These are phyloP conservation scores for Caryopteris hybrid DNA, from an alignment of 305 asterid species.

Conservation along the genomic window DNA sequence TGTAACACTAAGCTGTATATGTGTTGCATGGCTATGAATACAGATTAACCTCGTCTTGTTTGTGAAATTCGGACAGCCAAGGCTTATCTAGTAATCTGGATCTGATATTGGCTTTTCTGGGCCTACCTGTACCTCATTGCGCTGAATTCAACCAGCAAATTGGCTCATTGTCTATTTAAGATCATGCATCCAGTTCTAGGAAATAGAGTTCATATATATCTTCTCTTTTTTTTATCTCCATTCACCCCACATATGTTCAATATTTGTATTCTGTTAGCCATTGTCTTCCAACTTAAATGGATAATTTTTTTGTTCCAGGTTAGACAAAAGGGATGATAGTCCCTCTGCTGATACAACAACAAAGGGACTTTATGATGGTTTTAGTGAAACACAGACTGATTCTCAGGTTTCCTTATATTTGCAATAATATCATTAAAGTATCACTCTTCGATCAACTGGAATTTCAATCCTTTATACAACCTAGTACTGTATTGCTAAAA, in stretches of 20 bases:
- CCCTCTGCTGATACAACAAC: slow-evolving; percentile 37
- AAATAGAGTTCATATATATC: not conserved
- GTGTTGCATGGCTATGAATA: no score
- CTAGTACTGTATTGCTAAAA: not conserved
- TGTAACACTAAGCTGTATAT: no score
- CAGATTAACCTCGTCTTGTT: not conserved
- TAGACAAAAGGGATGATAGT: slow-evolving; percentile 45
- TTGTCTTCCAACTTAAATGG: slow-evolving; percentile 1
- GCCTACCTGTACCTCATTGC: not conserved
- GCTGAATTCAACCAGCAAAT: not conserved
- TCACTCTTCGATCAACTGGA: slow-evolving; percentile 15
- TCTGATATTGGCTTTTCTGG: not conserved
- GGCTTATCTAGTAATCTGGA: not conserved
- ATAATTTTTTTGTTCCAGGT: slow-evolving; percentile 40
- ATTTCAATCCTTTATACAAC: not conserved
- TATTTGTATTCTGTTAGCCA: not conserved
- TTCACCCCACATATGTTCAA: not conserved
- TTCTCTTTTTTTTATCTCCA: not conserved
- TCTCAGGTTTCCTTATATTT: slow-evolving; percentile 64
- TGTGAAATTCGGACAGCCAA: not conserved
- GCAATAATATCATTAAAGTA: not conserved
- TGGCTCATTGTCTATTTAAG: not conserved
- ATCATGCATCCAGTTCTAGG: not conserved
- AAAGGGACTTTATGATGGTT: slow-evolving; percentile 49
- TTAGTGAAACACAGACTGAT: slow-evolving; percentile 92